A percentile compares a stretch with the other conserved stretches of the same genome.
These are phyloP conservation scores for Phytophthora melonis DNA, from an alignment of 352 stramenopile genomes.

Conservation along the genomic window DNA sequence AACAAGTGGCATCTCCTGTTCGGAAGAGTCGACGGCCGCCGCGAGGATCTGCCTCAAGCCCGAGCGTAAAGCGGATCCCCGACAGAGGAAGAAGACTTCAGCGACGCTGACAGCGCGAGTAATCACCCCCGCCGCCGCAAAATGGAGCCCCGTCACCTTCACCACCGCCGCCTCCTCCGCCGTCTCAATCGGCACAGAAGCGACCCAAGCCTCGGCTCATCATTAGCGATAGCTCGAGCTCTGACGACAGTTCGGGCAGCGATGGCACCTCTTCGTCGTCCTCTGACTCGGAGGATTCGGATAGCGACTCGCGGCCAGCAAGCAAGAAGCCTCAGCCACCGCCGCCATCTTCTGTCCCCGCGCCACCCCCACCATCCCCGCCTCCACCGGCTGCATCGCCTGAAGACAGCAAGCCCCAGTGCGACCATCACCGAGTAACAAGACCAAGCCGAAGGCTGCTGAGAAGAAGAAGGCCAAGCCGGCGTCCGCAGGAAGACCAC, in stretches of 20 bases:
- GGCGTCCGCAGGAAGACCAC: conserved; percentile 6
- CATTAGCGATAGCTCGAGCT: conserved; percentile 77
- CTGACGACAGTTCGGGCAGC: conserved; percentile 55
- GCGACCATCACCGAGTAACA: conserved; percentile 18
- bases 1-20: conserved; percentile 27
- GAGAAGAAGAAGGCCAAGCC: conserved; percentile 31
- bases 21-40: conserved; percentile 29
- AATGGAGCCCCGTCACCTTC: conserved; percentile 26
- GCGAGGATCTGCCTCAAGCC: conserved; percentile 17
- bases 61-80: conserved; percentile 22
- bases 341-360: conserved; percentile 28
- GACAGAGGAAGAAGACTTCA: conserved; percentile 30
- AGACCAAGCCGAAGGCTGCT: conserved; percentile 20
- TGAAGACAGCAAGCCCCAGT: conserved; percentile 21
- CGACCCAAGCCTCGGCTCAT: conserved; percentile 47
- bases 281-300: conserved; percentile 49
- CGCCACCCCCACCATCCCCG: conserved; percentile 38
- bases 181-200: conserved; percentile 35
- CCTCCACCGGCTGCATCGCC: conserved; percentile 35
- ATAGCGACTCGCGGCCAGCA: conserved; percentile 27
- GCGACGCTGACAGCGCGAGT: conserved; percentile 22
- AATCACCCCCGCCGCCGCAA: conserved; percentile 14
- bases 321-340: conserved; percentile 32
- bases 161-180: conserved; percentile 42
- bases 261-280: conserved; percentile 48